Base-by-base conservation (phyloP, 176 grass and related monocot species). In the Raddia guianensis region DNA sequence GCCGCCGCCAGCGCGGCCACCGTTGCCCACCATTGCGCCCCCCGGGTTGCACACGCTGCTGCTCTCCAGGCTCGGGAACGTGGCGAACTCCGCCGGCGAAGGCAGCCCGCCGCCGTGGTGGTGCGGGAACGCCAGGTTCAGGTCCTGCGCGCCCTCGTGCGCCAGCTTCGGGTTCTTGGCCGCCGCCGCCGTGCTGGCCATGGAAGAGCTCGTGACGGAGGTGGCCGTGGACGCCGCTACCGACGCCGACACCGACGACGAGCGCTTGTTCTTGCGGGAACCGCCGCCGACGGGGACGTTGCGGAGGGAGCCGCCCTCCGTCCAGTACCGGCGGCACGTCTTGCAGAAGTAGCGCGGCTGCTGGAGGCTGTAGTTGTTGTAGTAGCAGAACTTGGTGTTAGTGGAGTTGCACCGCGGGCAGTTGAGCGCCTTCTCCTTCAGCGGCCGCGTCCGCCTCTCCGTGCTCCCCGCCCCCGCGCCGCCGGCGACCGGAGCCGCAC, bases 351-450 rank as follows among this genome's bases (percentile, higher is more conserved):
- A 98, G 60, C 95, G 89, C 27, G 95, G 95, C 80, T 98, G 95
- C 54, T 89, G 91, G 62, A 94, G 92, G 92, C 92, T 94, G 90
- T 98, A 98, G 85, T 98, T 98, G 77, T 98, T 98, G 83, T 98
- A 98, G 80, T 98, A 98, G 87, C 95, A 98, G 83, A 98, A 98
- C 78, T 98, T 98, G 65, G 95, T 98, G 86, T 98, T 98, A 63
- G 88, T 91, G 49, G 95, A 98, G 74, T 94, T 93, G 90, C 95
- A 98, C 92, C 95, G 74, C 44, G 95, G 95, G 61, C 95, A 98
- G 86, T 94, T 94, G 70, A 94, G 79, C 69, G 95, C 92, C 85
- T 94, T 93, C 87, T 94, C 94, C 83, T 93, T 93, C 79, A 90
- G 89, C 56, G 91, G 89, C 80, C 94, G 72, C 33, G 84, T 63